Evolutionary conservation across 352 stramenopile genomes (phyloP), one percentile per base, ranked within the genome.

Genomic region (Globisporangium paroecandrum): DNA sequence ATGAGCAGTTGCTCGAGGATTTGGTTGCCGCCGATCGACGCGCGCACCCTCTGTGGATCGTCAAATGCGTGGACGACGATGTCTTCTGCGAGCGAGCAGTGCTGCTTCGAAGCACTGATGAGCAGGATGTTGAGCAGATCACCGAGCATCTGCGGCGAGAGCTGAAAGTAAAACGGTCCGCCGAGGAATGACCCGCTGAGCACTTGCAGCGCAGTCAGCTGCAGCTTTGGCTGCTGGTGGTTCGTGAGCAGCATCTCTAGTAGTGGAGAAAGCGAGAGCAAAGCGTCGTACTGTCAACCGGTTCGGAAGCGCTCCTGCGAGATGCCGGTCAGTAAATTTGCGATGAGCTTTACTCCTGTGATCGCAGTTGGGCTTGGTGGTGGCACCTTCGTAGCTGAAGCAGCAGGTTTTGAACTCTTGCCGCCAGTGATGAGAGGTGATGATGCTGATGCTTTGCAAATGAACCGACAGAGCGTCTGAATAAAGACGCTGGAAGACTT

Each of bases 1-100:
- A 91, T 90, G 25, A 91, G 66, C 3, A 90, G 62, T 51, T 87
- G 83, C 64, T 91, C 81, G 0, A 91, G 74, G 55, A 90, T 88
- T 34, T 90, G 78, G 57, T 77, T 87, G 7, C 78, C 80, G 12
- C 69, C 78, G 27, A 90, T 83, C 3, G 78, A 83, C 20, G 68
- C 56, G 4, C 76, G 77, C 25, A 85, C 77, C 18, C 76, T 64
- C 0, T 74, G 62, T 0, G 70, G 49, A 12, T 85, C 69, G 2
- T 81, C 69, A 55, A 91, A 91, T 4, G 83, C 80, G n/a, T 62
- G 73, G 20, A 90, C 77, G 2, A 91, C 74, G 6, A 89, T 66
- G 20, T 65, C 55, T 58, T 90, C 78, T 36, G 80, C 77, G 7
- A 78, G 72, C 0, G 77, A 51, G 4, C 60, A 59, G 65, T 89